Base-by-base conservation (phyloP, 2,329 filamentous ascomycete genomes). In the Orbilia brochopaga region DNA sequence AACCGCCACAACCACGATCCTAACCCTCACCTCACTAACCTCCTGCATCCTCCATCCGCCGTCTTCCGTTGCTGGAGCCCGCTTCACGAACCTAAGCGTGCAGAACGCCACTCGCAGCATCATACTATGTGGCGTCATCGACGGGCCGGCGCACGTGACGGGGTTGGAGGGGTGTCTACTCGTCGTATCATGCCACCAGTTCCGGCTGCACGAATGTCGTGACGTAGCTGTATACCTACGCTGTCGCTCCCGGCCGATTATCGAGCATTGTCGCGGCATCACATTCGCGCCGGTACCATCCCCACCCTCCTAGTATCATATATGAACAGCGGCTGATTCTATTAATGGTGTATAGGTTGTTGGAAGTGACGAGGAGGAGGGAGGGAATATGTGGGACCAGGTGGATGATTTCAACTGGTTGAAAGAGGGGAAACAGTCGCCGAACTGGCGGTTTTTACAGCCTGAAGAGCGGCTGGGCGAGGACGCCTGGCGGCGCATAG, bases 391-490 rank as follows among this genome's bases (percentile, higher is more conserved):
- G 76, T 99, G 91, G 91, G 85, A 92, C 76, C 87, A 94, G 77
- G 90, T 97, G 15, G 91, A 97, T 79, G 94, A 99, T 79, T 99
- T 99, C 83, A 96, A 96, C 80, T 97, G 94, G 94, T 85, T 97
- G 74, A 95, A 92, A 79, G 83, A 85, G 15, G 91, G 90, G 66
- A 86, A 86, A 23, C 21, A 23, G 30, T 97, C 91, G 78, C 94
- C 94, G 1, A 92, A 99, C 78, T 99, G 93, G 91, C 85, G 83
- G 35, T 80, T 91, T 1, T 76, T 97, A 21, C 82, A 85, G 1
- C 83, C 86, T 58, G 82, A 82, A 0, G 81, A 88, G 61, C 84
- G 84, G 23, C 80, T 93, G 11, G 75, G 80, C 0, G 85, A 88
- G 1, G 81, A 85, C 1, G 81, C 89, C 0, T 96, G 92, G 92